Evolutionary conservation across 108 stramenopile genomes (phyloP).

Genomic region (Halocafeteria seosinensis): DNA sequence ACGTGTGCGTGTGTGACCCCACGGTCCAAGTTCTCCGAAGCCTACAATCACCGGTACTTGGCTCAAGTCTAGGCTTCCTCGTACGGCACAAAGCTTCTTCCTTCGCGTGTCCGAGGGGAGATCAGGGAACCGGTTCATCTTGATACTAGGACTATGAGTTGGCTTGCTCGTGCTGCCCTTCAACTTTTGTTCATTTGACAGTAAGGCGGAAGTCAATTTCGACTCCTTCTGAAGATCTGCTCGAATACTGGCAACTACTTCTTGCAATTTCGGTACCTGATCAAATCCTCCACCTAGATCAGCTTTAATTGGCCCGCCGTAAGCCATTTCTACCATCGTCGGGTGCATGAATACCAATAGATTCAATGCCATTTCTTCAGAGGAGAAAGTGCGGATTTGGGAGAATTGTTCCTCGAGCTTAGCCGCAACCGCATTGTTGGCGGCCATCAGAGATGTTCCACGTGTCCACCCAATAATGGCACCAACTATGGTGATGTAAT

Average conservation of each 20-base stretch:
- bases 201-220: no score
- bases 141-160: no score
- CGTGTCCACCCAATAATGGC: conserved; percentile 15
- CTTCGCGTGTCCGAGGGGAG: no score
- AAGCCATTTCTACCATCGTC: conserved; percentile 2
- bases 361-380: conserved; percentile 6
- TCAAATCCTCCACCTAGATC: conserved; percentile 3
- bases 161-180: no score
- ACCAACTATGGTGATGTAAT: conserved; percentile 10
- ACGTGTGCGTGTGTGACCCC: conserved; percentile 8
- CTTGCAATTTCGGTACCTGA: conserved; percentile 4
- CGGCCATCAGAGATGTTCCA: conserved; percentile 7
- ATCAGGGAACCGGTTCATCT: no score
- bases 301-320: conserved; percentile 6
- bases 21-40: conserved; percentile 15
- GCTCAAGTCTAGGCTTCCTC: no score
- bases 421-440: conserved; percentile 10
- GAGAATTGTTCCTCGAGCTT: conserved; percentile 6
- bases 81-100: no score
- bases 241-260: not conserved
- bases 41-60: conserved; percentile 6
- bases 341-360: conserved; percentile 13
- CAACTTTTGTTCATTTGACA: no score
- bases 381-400: conserved; percentile 4
- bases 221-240: conserved; percentile 3